These are phyloP conservation scores for Gleditsia sinensis DNA, from an alignment of 306 rosid genomes.

Conservation along the genomic window DNA sequence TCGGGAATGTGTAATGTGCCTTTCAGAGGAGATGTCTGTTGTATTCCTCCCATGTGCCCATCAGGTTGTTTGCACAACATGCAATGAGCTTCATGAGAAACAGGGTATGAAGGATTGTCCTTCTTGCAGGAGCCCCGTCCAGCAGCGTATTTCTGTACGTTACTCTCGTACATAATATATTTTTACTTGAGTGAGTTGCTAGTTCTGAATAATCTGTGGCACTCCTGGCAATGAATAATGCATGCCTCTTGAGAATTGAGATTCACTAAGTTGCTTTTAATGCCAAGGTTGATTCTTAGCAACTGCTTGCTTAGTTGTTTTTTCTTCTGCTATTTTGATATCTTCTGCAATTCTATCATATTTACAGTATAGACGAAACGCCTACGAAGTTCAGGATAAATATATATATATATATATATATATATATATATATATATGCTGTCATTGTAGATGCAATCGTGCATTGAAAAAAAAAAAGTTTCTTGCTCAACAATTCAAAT, in stretches of 20 bases:
- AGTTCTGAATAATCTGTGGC: slow-evolving; percentile 60
- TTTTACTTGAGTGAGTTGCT: slow-evolving; percentile 44
- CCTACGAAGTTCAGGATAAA: neutral
- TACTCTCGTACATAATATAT: slow-evolving; percentile 54
- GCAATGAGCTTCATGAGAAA: slow-evolving; percentile 94
- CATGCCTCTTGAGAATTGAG: slow-evolving; percentile 42
- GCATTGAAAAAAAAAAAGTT: neutral
- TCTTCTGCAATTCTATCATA: neutral
- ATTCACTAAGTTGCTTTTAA: slow-evolving; percentile 44
- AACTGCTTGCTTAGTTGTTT: neutral
- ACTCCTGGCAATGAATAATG: slow-evolving; percentile 61
- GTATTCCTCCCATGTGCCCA: slow-evolving; percentile 95
- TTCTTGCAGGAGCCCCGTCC: slow-evolving; percentile 89
- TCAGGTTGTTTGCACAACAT: slow-evolving; percentile 87
- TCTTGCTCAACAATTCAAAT: neutral
- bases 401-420: neutral
- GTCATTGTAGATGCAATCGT: neutral
- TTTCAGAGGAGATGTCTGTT: slow-evolving; percentile 92
- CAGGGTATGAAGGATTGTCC: slow-evolving; percentile 97
- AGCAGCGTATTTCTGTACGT: slow-evolving; percentile 78
- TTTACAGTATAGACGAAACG: neutral
- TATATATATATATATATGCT: neutral
- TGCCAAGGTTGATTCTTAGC: slow-evolving; percentile 40
- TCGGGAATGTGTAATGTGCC: slow-evolving; percentile 96
- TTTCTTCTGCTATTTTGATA: slow-evolving; percentile 21